phyloP scores from a whole-genome alignment of 2,329 filamentous ascomycete species.

The Fusarium albosuccineum region DNA sequence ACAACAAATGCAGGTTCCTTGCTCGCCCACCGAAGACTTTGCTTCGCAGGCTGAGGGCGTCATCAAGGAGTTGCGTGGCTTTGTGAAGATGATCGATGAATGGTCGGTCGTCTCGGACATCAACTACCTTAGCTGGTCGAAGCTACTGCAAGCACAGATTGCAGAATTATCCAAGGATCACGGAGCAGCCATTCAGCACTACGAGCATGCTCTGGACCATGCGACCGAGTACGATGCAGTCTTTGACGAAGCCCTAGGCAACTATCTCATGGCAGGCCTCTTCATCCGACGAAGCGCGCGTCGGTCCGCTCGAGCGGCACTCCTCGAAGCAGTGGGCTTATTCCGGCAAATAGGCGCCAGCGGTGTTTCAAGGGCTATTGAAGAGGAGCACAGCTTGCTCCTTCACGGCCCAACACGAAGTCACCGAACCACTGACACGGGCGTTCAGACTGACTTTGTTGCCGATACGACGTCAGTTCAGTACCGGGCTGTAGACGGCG shows the following conservation, averaged over 20 bases:
- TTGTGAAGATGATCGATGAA: conserved; percentile 72
- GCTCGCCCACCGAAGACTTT: conserved; percentile 58
- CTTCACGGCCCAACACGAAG: conserved; percentile 72
- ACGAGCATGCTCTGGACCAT: conserved; percentile 80
- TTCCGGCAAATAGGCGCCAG: conserved; percentile 77
- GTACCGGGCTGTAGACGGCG: conserved; percentile 62
- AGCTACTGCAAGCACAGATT: conserved; percentile 76
- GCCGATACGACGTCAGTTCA: conserved; percentile 66
- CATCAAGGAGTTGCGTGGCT: conserved; percentile 65
- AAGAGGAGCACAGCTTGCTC: conserved; percentile 75
- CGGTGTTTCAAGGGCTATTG: conserved; percentile 76
- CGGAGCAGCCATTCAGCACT: conserved; percentile 70
- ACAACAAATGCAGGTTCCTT: conserved; percentile 63
- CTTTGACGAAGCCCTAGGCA: conserved; percentile 79
- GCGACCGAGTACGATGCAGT: conserved; percentile 74
- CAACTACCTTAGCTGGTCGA: conserved; percentile 79
- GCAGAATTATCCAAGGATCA: conserved; percentile 71
- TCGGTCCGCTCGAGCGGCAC: conserved; percentile 75
- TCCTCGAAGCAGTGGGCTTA: conserved; percentile 75
- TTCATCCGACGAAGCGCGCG: conserved; percentile 74
- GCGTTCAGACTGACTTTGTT: conserved; percentile 78
- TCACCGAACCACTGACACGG: conserved; percentile 70
- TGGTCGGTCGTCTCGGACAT: conserved; percentile 74
- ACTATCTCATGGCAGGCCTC: conserved; percentile 80
- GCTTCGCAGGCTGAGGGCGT: conserved; percentile 60